A percentile compares a stretch with the other conserved stretches of the same genome.
Evolutionary conservation across 495 filamentous ascomycete species (phyloP).

Genomic region (Aeminium ludgeri): DNA sequence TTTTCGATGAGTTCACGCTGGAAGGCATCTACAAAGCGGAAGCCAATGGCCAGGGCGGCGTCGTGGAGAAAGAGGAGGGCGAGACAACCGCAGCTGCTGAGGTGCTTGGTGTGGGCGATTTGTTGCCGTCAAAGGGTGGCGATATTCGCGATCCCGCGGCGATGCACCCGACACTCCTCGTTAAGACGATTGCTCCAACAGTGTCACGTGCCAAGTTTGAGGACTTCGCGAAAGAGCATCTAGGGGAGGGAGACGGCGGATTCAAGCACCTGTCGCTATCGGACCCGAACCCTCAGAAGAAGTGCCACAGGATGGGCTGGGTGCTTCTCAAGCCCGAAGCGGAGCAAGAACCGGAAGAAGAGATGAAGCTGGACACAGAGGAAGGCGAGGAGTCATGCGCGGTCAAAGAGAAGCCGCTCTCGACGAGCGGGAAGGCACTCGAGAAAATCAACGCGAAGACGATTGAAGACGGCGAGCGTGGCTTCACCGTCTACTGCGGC

Average conservation of each 20-base stretch:
- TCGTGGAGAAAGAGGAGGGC: slow-evolving; percentile 87
- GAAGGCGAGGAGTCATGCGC: slow-evolving; percentile 45
- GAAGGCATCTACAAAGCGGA: slow-evolving; percentile 93
- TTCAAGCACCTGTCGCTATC: slow-evolving; percentile 86
- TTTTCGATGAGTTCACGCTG: slow-evolving; percentile 85
- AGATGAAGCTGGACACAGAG: slow-evolving; percentile 43
- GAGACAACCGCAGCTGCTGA: slow-evolving; percentile 80
- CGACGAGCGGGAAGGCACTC: slow-evolving; percentile 66
- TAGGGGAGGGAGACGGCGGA: slow-evolving; percentile 69
- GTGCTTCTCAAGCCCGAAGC: slow-evolving; percentile 76
- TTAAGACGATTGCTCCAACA: slow-evolving; percentile 95
- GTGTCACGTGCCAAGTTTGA: slow-evolving; percentile 90
- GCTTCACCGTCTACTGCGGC: slow-evolving; percentile 92
- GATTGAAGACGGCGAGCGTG: slow-evolving; percentile 78
- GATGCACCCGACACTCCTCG: slow-evolving; percentile 75
- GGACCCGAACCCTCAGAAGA: slow-evolving; percentile 91
- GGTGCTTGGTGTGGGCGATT: slow-evolving; percentile 76
- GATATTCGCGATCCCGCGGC: slow-evolving; percentile 72
- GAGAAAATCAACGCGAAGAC: slow-evolving; percentile 91
- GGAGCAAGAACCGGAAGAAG: slow-evolving; percentile 39
- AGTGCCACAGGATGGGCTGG: slow-evolving; percentile 96
- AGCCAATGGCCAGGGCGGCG: slow-evolving; percentile 68
- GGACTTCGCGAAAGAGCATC: slow-evolving; percentile 77
- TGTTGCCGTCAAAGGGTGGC: slow-evolving; percentile 61
- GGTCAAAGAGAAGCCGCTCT: slow-evolving; percentile 23